Base-by-base conservation (phyloP, 352 stramenopile species). In the Phytophthora macrochlamydospora region DNA sequence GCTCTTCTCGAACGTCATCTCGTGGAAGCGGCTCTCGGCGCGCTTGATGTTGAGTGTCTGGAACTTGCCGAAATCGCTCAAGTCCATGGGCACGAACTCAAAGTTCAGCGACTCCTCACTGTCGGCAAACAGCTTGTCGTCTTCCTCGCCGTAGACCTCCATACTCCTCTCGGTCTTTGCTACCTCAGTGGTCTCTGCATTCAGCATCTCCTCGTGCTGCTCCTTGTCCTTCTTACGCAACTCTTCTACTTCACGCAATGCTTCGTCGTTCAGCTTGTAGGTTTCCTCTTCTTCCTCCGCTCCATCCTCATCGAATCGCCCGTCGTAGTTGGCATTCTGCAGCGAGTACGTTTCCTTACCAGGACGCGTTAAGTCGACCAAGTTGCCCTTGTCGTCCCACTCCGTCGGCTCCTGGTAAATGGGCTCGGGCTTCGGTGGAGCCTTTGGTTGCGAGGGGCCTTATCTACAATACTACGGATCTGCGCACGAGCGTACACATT, bases 401-500 rank as follows among this genome's bases (percentile, higher is more conserved):
- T 94, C 84, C 30, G 89, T 71, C 31, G 81, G 76, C 9, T 85
- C 79, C 65, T 92, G 82, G 68, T 90, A 87, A 55, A 93, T 81
- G 14, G 71, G 65, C 37, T 89, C 77, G 2, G 79, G 62, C 18
- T 74, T 56, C 1, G 66, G 51, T 2, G 62, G 46, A 2, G 77
- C 49, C 50, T 71, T 37, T 73, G 75, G 59, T 94, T 94, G 24
- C 81, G 83, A 4, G 81, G 82, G 33, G 84, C 81, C 63, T 92
- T 85, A 31, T 70, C 62, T 42, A 94, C 84, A 46, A 94, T 74
- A n/a, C 57, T 68, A 49, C 75, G 80, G 29, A 93, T 76, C 65
- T 94, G 84, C 14, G 84, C 83, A 5, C 87, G 87, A 30, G 84
- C 87, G 58, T 94, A 94, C 43, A 92, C 83, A 57, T 93, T 92